These are phyloP conservation scores for Bisporella sp. DNA, from an alignment of 2,329 filamentous ascomycete species.

Conservation along the genomic window DNA sequence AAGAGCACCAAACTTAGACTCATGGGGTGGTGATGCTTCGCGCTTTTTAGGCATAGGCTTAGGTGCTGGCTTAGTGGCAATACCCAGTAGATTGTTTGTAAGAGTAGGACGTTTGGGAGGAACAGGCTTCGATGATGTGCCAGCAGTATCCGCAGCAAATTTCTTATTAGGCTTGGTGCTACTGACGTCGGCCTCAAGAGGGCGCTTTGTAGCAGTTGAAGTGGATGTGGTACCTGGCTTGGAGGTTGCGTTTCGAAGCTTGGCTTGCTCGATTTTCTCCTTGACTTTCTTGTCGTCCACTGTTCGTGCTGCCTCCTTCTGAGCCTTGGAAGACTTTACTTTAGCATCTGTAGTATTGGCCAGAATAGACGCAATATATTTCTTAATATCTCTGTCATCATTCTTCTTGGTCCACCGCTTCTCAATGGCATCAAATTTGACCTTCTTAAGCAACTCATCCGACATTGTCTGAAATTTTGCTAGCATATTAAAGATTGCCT, in stretches of 20 bases:
- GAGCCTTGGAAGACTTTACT: conserved; percentile 33
- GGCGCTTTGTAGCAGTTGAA: conserved; percentile 21
- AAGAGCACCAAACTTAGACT: conserved; percentile 26
- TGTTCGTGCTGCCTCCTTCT: conserved; percentile 30
- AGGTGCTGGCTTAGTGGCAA: conserved; percentile 20
- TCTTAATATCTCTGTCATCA: conserved; percentile 52
- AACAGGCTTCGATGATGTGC: conserved; percentile 15
- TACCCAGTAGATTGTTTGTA: conserved; percentile 21
- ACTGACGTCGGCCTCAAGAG: conserved; percentile 24
- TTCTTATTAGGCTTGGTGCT: conserved; percentile 27
- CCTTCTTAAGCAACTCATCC: conserved; percentile 50
- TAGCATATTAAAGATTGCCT: conserved; percentile 52
- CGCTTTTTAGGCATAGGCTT: conserved; percentile 30
- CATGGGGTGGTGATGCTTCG: conserved; percentile 24
- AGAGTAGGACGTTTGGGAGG: conserved; percentile 18
- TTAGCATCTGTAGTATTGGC: conserved; percentile 26
- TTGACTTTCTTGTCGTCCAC: conserved; percentile 20
- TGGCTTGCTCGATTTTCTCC: conserved; percentile 19
- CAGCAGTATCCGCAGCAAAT: conserved; percentile 21
- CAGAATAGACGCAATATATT: conserved; percentile 52
- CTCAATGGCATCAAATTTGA: conserved; percentile 59
- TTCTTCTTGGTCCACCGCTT: conserved; percentile 56
- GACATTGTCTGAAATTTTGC: conserved; percentile 52
- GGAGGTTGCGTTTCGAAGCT: conserved; percentile 13
- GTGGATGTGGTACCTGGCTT: background rate